These are phyloP conservation scores for Escallonia rubra DNA, from an alignment of 129 eudicot genomes.

Conservation along the genomic window DNA sequence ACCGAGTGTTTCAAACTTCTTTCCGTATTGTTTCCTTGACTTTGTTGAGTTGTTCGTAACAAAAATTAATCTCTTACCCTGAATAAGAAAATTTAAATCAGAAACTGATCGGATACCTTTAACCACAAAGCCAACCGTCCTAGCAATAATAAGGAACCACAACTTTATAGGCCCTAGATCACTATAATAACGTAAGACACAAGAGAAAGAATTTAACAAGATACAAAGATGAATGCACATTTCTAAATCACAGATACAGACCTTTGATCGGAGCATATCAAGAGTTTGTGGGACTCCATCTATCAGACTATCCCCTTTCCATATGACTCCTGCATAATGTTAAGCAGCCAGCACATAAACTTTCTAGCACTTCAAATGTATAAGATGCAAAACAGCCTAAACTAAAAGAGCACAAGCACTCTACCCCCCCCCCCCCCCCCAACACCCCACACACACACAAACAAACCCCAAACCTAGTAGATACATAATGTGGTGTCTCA, in stretches of 20 bases:
- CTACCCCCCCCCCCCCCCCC: no score
- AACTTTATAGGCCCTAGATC: no score
- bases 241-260: slow-evolving; percentile 13
- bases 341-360: slow-evolving; percentile 5
- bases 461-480: no score
- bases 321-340: slow-evolving; percentile 67
- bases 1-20: slow-evolving; percentile 95
- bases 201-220: not conserved
- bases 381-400: not conserved
- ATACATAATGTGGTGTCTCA: no score
- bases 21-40: slow-evolving; percentile 96
- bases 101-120: not conserved
- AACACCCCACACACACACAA: no score
- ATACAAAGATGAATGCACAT: not conserved
- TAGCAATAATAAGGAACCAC: no score
- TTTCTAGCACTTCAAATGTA: not conserved
- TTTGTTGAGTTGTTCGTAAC: slow-evolving; percentile 98
- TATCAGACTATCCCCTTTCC: slow-evolving; percentile 92
- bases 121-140: no score
- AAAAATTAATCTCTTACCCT: slow-evolving; percentile 93
- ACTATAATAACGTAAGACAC: not conserved
- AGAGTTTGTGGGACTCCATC: slow-evolving; percentile 98
- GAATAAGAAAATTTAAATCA: slow-evolving; percentile 6
- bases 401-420: not conserved
- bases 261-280: slow-evolving; percentile 92